Percentiles rank a stretch among this genome's conserved stretches.
These are phyloP conservation scores for Aurifilum marmelostoma DNA, from an alignment of 2,329 filamentous ascomycete species.

Conservation along the genomic window DNA sequence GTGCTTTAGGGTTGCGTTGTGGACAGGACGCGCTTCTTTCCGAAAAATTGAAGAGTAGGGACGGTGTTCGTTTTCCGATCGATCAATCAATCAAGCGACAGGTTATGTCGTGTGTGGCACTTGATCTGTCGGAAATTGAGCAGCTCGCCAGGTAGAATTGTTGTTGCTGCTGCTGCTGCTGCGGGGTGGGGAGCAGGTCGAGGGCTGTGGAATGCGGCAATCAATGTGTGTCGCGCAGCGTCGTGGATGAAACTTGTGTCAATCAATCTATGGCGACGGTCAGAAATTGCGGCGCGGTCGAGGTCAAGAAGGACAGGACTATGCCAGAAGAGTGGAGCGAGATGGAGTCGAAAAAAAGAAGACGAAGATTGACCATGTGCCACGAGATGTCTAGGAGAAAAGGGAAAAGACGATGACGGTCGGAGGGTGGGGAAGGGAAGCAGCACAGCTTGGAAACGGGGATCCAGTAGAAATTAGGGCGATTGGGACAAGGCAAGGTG, in stretches of 20 bases:
- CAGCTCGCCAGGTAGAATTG: conserved; percentile 14
- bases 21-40: background rate
- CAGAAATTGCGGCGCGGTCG: conserved; percentile 19
- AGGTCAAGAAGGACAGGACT: conserved; percentile 7
- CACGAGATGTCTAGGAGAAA: conserved; percentile 16
- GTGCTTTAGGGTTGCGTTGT: background rate
- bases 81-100: conserved; percentile 1
- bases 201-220: conserved; percentile 21
- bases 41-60: background rate
- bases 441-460: conserved; percentile 20
- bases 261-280: conserved; percentile 24
- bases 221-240: conserved; percentile 21
- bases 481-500: conserved; percentile 25
- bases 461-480: conserved; percentile 20
- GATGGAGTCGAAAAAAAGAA: conserved; percentile 18
- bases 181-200: conserved; percentile 8
- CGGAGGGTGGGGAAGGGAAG: conserved; percentile 24
- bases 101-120: background rate
- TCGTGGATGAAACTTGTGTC: conserved; percentile 15
- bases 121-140: conserved; percentile 17
- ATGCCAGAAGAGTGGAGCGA: conserved; percentile 4
- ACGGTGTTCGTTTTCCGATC: background rate
- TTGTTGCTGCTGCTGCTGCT: conserved; percentile 12
- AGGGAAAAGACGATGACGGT: conserved; percentile 18
- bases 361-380: conserved; percentile 27